Percentiles rank a stretch among this genome's conserved stretches.
Evolutionary conservation across 345 rosid genomes (phyloP).

Genomic region (Euphorbia lathyris): DNA sequence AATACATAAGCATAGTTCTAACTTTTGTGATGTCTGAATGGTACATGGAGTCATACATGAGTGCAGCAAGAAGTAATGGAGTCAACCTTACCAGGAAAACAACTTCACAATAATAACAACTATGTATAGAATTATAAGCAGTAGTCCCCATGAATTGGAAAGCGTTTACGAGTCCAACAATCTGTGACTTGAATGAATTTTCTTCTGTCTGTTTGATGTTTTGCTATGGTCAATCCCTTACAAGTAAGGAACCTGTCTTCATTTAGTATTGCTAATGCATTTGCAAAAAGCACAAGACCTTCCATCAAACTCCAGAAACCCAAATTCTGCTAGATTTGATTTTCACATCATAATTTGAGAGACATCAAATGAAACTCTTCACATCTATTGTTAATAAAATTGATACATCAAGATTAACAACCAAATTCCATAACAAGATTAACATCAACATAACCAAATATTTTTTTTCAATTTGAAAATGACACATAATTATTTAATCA

Average conservation of each 20-base stretch:
- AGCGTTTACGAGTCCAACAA: constrained; percentile 47
- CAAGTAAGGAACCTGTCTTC: constrained; percentile 47
- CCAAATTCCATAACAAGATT: too few species aligned
- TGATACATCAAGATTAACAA: background rate
- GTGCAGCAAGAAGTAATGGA: background rate
- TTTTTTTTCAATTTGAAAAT: too few species aligned
- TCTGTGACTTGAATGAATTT: constrained; percentile 39
- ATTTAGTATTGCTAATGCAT: constrained; percentile 48
- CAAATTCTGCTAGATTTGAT: constrained; percentile 27
- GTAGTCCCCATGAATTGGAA: constrained; percentile 49
- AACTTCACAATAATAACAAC: constrained; percentile 38
- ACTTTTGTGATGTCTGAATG: background rate
- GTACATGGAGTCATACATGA: background rate
- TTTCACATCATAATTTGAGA: background rate
- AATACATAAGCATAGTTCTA: background rate
- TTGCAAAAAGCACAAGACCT: constrained; percentile 42
- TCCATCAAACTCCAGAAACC: constrained; percentile 48
- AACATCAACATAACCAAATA: too few species aligned
- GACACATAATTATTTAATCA: too few species aligned
- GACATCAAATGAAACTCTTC: background rate
- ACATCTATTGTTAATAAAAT: background rate
- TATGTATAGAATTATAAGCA: constrained; percentile 40
- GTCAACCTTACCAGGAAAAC: constrained; percentile 28
- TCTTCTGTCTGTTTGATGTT: constrained; percentile 36
- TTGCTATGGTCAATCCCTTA: constrained; percentile 47